Evolutionary conservation across 2,329 filamentous ascomycete genomes (phyloP).

Genomic region (Nemania serpens): DNA sequence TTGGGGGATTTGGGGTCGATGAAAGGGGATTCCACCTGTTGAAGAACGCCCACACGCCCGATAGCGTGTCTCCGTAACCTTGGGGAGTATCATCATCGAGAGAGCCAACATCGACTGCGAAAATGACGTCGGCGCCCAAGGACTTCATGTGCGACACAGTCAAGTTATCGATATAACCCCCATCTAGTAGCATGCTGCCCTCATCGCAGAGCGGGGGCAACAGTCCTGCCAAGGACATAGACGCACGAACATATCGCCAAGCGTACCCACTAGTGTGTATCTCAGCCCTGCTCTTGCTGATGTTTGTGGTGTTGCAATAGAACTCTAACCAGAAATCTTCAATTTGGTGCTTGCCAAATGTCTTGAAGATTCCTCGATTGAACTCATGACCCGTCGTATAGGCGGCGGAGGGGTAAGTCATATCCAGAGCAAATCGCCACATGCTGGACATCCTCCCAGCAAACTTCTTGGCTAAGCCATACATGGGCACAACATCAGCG

Average conservation of each 20-base stretch:
- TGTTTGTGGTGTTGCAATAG: constrained; percentile 99
- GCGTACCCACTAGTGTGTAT: constrained; percentile 96
- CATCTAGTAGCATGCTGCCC: constrained; percentile 93
- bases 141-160: constrained; percentile 98
- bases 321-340: constrained; percentile 99
- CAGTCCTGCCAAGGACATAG: constrained; percentile 93
- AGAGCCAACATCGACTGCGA: constrained; percentile 92
- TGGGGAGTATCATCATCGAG: constrained; percentile 93
- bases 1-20: constrained; percentile 85
- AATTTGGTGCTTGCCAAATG: constrained; percentile 94
- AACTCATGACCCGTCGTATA: constrained; percentile 99
- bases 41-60: constrained; percentile 90
- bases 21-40: constrained; percentile 99
- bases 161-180: constrained; percentile 95
- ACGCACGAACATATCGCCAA: constrained; percentile 95
- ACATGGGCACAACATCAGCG: constrained; percentile 95
- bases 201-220: constrained; percentile 95
- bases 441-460: constrained; percentile 98
- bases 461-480: constrained; percentile 96
- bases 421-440: constrained; percentile 95
- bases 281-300: constrained; percentile 88
- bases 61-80: constrained; percentile 89
- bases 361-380: constrained; percentile 98
- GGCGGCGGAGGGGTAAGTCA: constrained; percentile 94
- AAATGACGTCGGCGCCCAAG: constrained; percentile 89